These are phyloP conservation scores for Berberis vulgaris DNA, from an alignment of 164 flowering plant genomes.

Conservation along the genomic window DNA sequence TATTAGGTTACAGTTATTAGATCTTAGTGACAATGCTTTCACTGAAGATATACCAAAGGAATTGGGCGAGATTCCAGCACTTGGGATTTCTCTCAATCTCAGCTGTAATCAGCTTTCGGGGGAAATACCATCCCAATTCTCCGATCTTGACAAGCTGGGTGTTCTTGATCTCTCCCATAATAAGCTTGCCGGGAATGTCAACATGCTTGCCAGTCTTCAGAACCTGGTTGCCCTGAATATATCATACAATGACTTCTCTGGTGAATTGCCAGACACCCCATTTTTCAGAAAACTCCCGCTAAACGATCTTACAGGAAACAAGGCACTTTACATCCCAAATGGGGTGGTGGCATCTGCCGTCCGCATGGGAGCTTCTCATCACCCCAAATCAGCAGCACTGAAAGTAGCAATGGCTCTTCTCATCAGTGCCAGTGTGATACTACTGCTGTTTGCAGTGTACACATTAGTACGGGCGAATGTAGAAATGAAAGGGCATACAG, in stretches of 20 bases:
- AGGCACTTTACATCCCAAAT: slow-evolving; percentile 44
- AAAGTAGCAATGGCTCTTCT: slow-evolving; percentile 64
- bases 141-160: slow-evolving; percentile 57
- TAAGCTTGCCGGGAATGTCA: slow-evolving; percentile 51
- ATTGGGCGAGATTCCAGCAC: slow-evolving; percentile 56
- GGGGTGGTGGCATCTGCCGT: slow-evolving; percentile 28
- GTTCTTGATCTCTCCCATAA: slow-evolving; percentile 82
- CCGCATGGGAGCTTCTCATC: slow-evolving; percentile 11
- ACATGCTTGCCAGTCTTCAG: slow-evolving; percentile 49
- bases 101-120: slow-evolving; percentile 78
- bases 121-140: slow-evolving; percentile 48
- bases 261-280: slow-evolving; percentile 72
- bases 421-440: slow-evolving; percentile 50
- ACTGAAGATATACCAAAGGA: slow-evolving; percentile 70
- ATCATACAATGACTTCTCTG: slow-evolving; percentile 83
- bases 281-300: slow-evolving; percentile 74
- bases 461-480: slow-evolving; percentile 37
- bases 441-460: slow-evolving; percentile 56
- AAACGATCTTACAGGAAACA: slow-evolving; percentile 57
- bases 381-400: slow-evolving; percentile 28
- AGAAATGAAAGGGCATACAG: slow-evolving; percentile 11
- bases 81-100: slow-evolving; percentile 78
- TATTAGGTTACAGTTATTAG: slow-evolving; percentile 53
- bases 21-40: slow-evolving; percentile 62
- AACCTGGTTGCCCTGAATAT: slow-evolving; percentile 79